Conservation (phyloP, 768 basidiomycete species). For the Lactarius trivialis region DNA sequence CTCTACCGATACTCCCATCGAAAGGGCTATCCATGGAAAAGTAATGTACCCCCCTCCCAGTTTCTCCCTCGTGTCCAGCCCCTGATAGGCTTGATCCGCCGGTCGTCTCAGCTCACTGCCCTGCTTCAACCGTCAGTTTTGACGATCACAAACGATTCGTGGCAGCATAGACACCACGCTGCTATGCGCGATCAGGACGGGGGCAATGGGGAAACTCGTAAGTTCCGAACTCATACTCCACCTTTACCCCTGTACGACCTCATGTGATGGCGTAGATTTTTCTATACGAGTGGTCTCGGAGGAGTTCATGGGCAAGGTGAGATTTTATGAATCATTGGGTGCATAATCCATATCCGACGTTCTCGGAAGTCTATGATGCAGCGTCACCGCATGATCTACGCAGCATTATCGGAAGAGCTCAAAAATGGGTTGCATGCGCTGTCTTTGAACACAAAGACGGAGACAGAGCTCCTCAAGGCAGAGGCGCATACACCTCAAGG, state of each 20-base stretch:
- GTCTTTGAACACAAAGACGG: conserved; percentile 67
- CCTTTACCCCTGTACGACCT: conserved; percentile 8
- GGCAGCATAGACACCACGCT: conserved; percentile 78
- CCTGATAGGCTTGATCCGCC: conserved; percentile 20
- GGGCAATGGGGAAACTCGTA: conserved; percentile 77
- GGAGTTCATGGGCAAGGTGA: conserved; percentile 67
- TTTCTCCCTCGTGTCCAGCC: conserved; percentile 8
- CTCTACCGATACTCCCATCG: conserved; percentile 17
- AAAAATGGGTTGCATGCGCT: conserved; percentile 68
- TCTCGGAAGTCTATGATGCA: conserved; percentile 58
- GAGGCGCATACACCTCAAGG: conserved; percentile 21
- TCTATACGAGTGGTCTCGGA: conserved; percentile 67
- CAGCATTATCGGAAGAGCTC: conserved; percentile 65
- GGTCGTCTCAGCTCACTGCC: conserved; percentile 46
- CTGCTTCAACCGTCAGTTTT: conserved; percentile 58
- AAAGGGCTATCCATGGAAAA: conserved; percentile 24
- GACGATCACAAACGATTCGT: conserved; percentile 73
- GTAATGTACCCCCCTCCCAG: conserved; percentile 13
- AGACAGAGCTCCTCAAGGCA: conserved; percentile 37
- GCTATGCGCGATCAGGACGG: conserved; percentile 69
- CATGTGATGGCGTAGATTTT: conserved; percentile 50
- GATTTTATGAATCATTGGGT: conserved; percentile 17
- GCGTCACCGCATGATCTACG: conserved; percentile 75
- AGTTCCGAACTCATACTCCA: conserved; percentile 31
- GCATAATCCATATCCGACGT: conserved; percentile 12